phyloP scores from a whole-genome alignment of 1,284 basidiomycete genomes.

The Sanghuangporus sanghuang region DNA sequence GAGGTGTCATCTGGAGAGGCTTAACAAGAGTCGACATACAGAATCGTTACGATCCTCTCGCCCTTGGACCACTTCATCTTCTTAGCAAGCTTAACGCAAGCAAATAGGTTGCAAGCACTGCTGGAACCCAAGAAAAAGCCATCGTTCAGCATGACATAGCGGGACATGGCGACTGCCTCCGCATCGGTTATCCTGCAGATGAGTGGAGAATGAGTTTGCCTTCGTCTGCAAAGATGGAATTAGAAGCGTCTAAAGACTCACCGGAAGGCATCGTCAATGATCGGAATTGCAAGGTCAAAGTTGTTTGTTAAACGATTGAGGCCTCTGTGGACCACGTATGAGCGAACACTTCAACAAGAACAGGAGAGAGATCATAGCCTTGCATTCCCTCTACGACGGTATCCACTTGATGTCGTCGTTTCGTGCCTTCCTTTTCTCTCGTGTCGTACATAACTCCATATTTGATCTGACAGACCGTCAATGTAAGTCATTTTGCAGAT shows the following conservation, averaged over 20 bases:
- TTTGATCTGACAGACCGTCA: constrained; percentile 52
- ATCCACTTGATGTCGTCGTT: constrained; percentile 89
- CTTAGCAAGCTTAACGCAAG: constrained; percentile 76
- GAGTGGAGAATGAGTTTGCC: constrained; percentile 4
- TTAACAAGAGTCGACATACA: constrained; percentile 44
- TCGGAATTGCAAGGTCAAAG: constrained; percentile 72
- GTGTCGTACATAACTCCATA: constrained; percentile 92
- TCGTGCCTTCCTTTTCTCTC: constrained; percentile 93
- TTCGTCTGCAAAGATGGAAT: neutral
- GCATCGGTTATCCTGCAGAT: constrained; percentile 71
- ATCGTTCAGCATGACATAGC: constrained; percentile 83
- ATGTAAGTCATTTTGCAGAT: neutral
- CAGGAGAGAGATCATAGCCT: constrained; percentile 25
- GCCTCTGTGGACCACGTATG: constrained; percentile 53
- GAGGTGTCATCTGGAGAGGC: constrained; percentile 70
- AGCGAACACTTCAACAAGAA: constrained; percentile 27
- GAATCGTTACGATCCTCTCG: constrained; percentile 74
- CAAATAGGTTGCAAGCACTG: constrained; percentile 93
- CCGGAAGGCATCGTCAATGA: constrained; percentile 88
- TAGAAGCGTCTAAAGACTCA: constrained; percentile 27
- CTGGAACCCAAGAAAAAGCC: constrained; percentile 95
- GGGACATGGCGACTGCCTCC: constrained; percentile 90
- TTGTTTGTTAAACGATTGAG: constrained; percentile 87
- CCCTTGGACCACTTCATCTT: constrained; percentile 64
- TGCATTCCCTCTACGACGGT: constrained; percentile 87